Evolutionary conservation across 2,329 filamentous ascomycete genomes (phyloP), one percentile per base, ranked within the genome.

Genomic region (Neoscytalidium dimidiatum): DNA sequence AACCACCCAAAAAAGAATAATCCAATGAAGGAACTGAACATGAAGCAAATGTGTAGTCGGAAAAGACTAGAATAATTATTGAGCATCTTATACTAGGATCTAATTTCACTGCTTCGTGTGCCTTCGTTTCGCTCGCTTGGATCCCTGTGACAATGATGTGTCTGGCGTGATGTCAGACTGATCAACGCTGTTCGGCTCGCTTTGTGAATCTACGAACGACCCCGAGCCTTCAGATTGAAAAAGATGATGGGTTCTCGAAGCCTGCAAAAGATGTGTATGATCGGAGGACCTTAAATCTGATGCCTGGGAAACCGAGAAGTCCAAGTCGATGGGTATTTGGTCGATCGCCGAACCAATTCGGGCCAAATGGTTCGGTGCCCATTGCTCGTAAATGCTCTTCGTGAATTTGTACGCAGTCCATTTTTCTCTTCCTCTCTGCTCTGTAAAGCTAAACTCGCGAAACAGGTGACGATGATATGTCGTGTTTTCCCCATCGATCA

Each of bases 371-470:
- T 44, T 52, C 4, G 64, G 64, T 56, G 67, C 29, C 68, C 57
- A 68, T 57, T 61, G 44, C 29, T 69, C 61, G 35, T 69, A 69
- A 29, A 69, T 29, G 41, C 67, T 69, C 49, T 58, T 52, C 31
- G 63, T 46, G 29, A 69, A 69, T 11, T 33, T 66, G 29, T 69
- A 68, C 8, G 64, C 49, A 14, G 43, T 68, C 66, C 56, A 67
- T 33, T 44, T 68, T 11, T 67, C 44, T 31, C 48, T 62, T 28
- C 53, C 51, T 2, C 66, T 35, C 31, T 56, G 43, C 9, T 4
- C 57, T 21, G 57, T 60, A 51, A 67, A 67, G 49, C 38, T 35
- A 33, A 64, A 64, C 6, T 14, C 38, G 29, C 49, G 21, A 28
- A 66, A 65, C 19, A 19, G 26, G n/a, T 66, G 35, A 9, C 65